phyloP scores from a whole-genome alignment of 2,329 filamentous ascomycete species.

The Phialophora chinensis region DNA sequence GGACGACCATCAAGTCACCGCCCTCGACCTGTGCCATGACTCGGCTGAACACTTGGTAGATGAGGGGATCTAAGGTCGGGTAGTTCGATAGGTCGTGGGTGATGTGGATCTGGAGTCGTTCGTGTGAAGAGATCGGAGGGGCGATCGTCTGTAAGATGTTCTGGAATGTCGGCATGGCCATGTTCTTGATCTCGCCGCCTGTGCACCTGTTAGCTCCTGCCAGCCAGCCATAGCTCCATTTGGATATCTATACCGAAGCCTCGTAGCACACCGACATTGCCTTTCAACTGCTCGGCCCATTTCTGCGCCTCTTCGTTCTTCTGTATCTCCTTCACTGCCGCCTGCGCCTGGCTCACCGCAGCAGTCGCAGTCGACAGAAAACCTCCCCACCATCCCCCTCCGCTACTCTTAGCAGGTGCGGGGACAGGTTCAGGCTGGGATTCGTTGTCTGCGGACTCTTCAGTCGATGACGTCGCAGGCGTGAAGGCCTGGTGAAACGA shows the following conservation, averaged over 20 bases:
- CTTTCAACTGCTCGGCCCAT: constrained; percentile 92
- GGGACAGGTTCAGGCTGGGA: constrained; percentile 66
- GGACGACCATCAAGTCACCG: constrained; percentile 90
- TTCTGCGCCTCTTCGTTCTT: constrained; percentile 95
- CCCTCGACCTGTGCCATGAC: constrained; percentile 99
- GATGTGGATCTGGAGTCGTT: constrained; percentile 95
- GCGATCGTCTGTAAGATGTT: constrained; percentile 94
- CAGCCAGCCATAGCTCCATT: neutral
- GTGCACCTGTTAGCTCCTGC: constrained; percentile 26
- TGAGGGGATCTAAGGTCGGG: constrained; percentile 88
- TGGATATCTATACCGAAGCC: constrained; percentile 69
- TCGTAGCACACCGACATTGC: constrained; percentile 79
- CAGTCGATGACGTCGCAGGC: constrained; percentile 66
- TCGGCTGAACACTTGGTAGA: constrained; percentile 87
- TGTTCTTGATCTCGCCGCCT: constrained; percentile 86
- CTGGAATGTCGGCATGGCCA: constrained; percentile 92
- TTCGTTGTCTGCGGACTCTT: constrained; percentile 48
- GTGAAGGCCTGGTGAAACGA: constrained; percentile 76
- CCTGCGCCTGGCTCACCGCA: constrained; percentile 86
- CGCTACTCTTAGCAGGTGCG: constrained; percentile 60
- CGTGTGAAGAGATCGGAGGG: constrained; percentile 94
- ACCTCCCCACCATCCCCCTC: constrained; percentile 87
- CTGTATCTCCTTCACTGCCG: constrained; percentile 90
- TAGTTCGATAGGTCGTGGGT: constrained; percentile 96
- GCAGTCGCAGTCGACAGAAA: constrained; percentile 77